Conservation (phyloP, 2,329 filamentous ascomycete species). For the Myriosclerotinia scirpicola region DNA sequence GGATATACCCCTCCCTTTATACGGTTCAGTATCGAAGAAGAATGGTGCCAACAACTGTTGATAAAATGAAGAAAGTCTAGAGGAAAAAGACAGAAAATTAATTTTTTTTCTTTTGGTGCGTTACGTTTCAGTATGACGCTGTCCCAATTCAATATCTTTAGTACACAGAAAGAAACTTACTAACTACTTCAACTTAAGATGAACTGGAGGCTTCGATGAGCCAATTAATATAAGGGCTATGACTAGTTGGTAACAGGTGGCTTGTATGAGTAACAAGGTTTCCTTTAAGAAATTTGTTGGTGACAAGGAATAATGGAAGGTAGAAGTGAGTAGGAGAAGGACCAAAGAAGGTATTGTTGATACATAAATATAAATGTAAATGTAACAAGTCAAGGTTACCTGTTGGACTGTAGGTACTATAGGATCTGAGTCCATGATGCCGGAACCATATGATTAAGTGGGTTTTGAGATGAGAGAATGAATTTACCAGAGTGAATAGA, state of each 20-base stretch:
- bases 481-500: slow-evolving; percentile 12
- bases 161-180: background rate
- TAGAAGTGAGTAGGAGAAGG: background rate
- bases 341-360: background rate
- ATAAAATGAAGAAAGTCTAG: background rate
- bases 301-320: background rate
- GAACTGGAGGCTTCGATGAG: background rate
- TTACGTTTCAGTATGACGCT: background rate
- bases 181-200: background rate
- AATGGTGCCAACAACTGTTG: background rate
- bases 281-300: background rate
- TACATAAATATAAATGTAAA: background rate
- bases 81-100: background rate
- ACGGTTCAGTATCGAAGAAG: no score
- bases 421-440: no score
- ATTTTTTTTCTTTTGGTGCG: background rate
- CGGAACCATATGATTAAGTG: background rate
- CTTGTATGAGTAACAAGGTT: background rate
- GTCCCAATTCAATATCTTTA: background rate
- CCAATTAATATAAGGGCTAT: background rate
- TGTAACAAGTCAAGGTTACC: background rate
- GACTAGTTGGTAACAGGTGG: background rate
- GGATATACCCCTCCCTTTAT: background rate
- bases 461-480: background rate
- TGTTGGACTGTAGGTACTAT: background rate